phyloP scores from a whole-genome alignment of 805 yeast species.

The Hanseniaspora occidentalis region DNA sequence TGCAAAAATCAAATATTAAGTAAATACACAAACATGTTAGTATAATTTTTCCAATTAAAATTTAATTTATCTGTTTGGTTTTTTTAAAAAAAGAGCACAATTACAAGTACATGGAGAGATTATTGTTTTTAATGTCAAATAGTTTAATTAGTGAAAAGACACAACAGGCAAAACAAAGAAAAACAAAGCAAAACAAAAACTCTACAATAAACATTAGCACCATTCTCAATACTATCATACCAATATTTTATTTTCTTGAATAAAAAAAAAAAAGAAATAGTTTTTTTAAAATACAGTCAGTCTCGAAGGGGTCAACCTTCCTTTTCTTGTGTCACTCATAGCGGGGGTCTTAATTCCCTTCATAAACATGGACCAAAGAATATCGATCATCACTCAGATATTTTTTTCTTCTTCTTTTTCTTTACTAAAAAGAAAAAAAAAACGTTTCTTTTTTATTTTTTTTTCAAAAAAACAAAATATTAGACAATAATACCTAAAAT shows the following conservation, averaged over 20 bases:
- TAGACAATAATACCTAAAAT: not conserved
- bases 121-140: not conserved
- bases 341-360: constrained; percentile 94
- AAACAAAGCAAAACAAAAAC: too few species aligned
- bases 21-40: not conserved
- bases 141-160: too few species aligned
- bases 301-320: constrained; percentile 9
- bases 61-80: not conserved
- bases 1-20: too few species aligned
- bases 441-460: not conserved
- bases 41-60: not conserved
- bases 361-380: constrained; percentile 91
- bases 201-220: too few species aligned
- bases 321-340: constrained; percentile 66
- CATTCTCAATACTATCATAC: too few species aligned
- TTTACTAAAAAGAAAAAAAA: not conserved
- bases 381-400: constrained; percentile 49
- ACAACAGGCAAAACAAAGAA: too few species aligned
- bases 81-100: not conserved
- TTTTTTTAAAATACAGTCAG: too few species aligned
- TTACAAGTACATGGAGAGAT: not conserved
- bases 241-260: too few species aligned
- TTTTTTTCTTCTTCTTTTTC: too few species aligned
- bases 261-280: too few species aligned
- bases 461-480: not conserved